Evolutionary conservation across 495 filamentous ascomycete species (phyloP).

Genomic region (Penicillium verhagenii): DNA sequence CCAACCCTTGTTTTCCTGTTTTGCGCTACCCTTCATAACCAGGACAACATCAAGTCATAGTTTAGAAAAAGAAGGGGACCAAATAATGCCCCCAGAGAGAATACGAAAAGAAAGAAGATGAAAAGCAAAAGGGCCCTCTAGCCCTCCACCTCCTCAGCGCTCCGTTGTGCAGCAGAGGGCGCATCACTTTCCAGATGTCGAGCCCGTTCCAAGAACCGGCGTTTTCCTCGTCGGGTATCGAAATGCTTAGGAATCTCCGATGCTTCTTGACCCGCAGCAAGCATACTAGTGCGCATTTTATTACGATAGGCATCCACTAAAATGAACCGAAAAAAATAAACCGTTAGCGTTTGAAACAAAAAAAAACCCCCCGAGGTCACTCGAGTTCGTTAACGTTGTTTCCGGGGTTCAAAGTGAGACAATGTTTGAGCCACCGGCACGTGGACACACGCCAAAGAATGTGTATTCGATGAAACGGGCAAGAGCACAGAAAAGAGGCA

Average conservation of each 20-base stretch:
- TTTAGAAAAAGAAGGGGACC: too few species aligned
- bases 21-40: background rate
- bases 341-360: background rate
- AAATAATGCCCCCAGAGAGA: slow-evolving; percentile 11
- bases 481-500: background rate
- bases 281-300: slow-evolving; percentile 82
- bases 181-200: slow-evolving; percentile 17
- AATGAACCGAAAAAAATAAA: slow-evolving; percentile 51
- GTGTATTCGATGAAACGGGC: too few species aligned
- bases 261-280: slow-evolving; percentile 70
- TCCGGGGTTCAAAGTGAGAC: slow-evolving; percentile 1
- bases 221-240: slow-evolving; percentile 86
- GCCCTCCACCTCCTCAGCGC: slow-evolving; percentile 44
- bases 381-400: background rate
- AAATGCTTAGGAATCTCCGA: slow-evolving; percentile 74
- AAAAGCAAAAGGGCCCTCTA: slow-evolving; percentile 17
- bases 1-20: background rate
- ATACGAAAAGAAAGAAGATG: background rate
- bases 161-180: slow-evolving; percentile 30
- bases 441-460: background rate
- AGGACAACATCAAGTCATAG: slow-evolving; percentile 8
- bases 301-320: slow-evolving; percentile 92
- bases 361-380: too few species aligned
- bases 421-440: slow-evolving; percentile 5
- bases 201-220: slow-evolving; percentile 71